These are phyloP conservation scores for Vigna reflexopilosa DNA, from an alignment of 306 rosid species.

Conservation along the genomic window DNA sequence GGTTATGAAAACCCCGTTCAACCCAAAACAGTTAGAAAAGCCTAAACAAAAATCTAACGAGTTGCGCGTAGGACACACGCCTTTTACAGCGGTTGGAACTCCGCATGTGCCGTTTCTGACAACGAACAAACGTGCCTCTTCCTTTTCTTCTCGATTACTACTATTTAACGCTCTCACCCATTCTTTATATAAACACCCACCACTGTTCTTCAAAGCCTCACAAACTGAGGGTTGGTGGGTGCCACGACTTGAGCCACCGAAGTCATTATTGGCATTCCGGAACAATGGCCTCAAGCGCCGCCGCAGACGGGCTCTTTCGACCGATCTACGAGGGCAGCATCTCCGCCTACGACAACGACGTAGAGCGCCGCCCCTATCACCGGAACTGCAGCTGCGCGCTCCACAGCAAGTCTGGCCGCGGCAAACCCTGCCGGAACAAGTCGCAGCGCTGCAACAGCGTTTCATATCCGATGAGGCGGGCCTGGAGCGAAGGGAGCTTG, in stretches of 20 bases:
- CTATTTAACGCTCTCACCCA: neutral
- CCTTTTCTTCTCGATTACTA: neutral
- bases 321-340: constrained; percentile 62
- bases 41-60: neutral
- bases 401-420: constrained; percentile 34
- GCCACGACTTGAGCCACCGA: too few relatives aligned
- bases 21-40: neutral
- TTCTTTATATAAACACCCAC: constrained; percentile 24
- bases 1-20: neutral
- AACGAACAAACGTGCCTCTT: neutral
- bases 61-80: constrained; percentile 37
- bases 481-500: constrained; percentile 73
- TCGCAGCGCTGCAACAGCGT: constrained; percentile 34
- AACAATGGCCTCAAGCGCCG: constrained; percentile 50
- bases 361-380: constrained; percentile 79
- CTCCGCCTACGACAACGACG: constrained; percentile 49
- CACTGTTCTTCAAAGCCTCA: neutral
- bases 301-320: constrained; percentile 56
- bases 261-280: neutral
- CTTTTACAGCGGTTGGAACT: constrained; percentile 32
- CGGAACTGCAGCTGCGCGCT: constrained; percentile 52
- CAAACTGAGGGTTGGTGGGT: too few relatives aligned
- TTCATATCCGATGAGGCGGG: constrained; percentile 64
- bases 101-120: constrained; percentile 41
- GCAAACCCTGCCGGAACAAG: constrained; percentile 11